Base-by-base conservation (phyloP, 768 basidiomycete genomes). In the Kwoniella bestiolae region DNA sequence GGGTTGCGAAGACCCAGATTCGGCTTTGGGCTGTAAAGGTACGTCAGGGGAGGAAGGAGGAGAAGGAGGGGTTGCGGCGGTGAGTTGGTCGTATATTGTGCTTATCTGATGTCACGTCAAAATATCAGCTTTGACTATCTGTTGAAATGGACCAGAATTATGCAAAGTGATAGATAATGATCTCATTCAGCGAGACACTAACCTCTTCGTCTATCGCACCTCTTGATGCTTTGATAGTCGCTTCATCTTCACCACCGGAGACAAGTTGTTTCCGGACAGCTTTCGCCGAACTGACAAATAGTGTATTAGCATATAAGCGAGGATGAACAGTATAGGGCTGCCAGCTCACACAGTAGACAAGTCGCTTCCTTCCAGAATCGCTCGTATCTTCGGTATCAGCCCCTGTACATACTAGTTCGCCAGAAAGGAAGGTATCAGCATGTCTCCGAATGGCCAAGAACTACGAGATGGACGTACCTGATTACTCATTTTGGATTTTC, bases 191-290 rank as follows among this genome's bases (percentile, higher is more conserved):
- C n/a, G n/a, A n/a, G n/a, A 18, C 3, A 83, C 46, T 85, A 80
- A 94, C 94, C 60, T 91, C 77, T 8, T 79, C 79, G 80, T 94
- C 89, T 61, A 95, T 85, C 23, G 86, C 87, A 18, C 82, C 79
- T 75, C 89, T 90, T 81, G 89, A 82, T 69, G 86, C 85, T 74
- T 88, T 90, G 65, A 94, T 77, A 56, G 85, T 82, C 29, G 87
- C 87, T 65, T 86, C 86, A 65, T 76, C 75, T 28, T 72, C 65
- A 1, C 80, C 80, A 32, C 55, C 60, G 4, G 66, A 60, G 62
- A 86, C 72, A 67, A 93, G 83, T 77, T 87, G 86, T 76, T 89
- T 89, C 69, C 94, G 87, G 73, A 96, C 92, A 82, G 88, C 88
- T 83, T 92, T 95, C 50, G 92, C 93, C 5, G 78, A 78, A 18